A percentile compares a stretch with the other conserved stretches of the same genome.
These are phyloP conservation scores for Myriosclerotinia duriaeana DNA, from an alignment of 2,329 filamentous ascomycete genomes.

Conservation along the genomic window DNA sequence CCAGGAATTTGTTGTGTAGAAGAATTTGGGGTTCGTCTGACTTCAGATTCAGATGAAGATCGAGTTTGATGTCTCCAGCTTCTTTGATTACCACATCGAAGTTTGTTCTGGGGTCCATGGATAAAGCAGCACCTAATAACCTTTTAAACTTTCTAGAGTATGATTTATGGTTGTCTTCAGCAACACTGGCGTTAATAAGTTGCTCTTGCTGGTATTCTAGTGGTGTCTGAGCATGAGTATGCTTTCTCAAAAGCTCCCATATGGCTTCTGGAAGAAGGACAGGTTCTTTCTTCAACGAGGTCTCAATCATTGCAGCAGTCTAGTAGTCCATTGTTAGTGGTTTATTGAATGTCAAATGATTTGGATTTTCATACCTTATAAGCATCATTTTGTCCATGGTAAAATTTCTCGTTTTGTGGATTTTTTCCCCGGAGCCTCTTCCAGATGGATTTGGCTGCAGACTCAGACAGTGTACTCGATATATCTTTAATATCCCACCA, in stretches of 20 bases:
- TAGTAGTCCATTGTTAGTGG: slow-evolving; percentile 6
- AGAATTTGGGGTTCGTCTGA: slow-evolving; percentile 17
- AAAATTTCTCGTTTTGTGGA: slow-evolving; percentile 21
- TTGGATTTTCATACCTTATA: slow-evolving; percentile 17
- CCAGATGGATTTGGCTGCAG: slow-evolving; percentile 30
- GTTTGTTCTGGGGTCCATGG: slow-evolving; percentile 26
- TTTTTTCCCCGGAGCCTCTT: slow-evolving; percentile 22
- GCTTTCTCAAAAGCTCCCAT: slow-evolving; percentile 25
- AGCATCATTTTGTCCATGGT: slow-evolving; percentile 19
- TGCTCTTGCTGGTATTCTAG: slow-evolving; percentile 24
- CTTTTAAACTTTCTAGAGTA: slow-evolving; percentile 30
- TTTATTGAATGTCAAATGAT: neutral
- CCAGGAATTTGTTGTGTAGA: slow-evolving; percentile 36
- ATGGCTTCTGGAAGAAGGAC: slow-evolving; percentile 19
- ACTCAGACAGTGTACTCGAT: slow-evolving; percentile 20
- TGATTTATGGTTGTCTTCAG: slow-evolving; percentile 3
- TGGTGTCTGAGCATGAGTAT: slow-evolving; percentile 10
- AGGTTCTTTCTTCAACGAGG: slow-evolving; percentile 26
- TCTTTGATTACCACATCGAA: slow-evolving; percentile 32
- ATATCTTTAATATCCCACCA: slow-evolving; percentile 30
- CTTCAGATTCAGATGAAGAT: slow-evolving; percentile 23
- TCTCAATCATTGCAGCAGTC: slow-evolving; percentile 25
- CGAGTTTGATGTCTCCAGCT: slow-evolving; percentile 27
- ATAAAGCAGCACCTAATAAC: slow-evolving; percentile 30
- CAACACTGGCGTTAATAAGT: slow-evolving; percentile 26